Conservation (phyloP, 805 yeast species). For the Ogataea corticis region DNA sequence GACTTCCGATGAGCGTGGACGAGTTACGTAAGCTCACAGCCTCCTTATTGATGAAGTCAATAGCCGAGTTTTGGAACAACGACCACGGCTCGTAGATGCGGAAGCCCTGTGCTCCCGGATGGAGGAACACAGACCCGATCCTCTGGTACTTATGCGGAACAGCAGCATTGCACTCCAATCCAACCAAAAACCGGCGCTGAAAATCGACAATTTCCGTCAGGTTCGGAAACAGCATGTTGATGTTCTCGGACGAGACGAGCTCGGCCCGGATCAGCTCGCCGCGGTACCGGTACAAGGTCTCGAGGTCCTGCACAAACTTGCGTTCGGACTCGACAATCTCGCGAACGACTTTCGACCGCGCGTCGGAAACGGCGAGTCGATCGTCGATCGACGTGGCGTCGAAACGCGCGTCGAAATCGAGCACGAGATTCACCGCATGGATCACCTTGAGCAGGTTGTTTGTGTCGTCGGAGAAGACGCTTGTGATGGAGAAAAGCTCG, state of each 20-base stretch:
- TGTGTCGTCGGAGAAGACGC: conserved; percentile 82
- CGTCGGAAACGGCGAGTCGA: conserved; percentile 43
- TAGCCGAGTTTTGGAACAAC: conserved; percentile 82
- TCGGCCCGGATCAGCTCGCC: conserved; percentile 66
- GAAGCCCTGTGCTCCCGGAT: conserved; percentile 77
- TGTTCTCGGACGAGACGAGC: conserved; percentile 71
- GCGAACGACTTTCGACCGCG: conserved; percentile 73
- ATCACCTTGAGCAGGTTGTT: conserved; percentile 75
- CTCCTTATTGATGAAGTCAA: conserved; percentile 72
- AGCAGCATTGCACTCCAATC: conserved; percentile 82
- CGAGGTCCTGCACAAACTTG: conserved; percentile 89
- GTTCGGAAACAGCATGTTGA: conserved; percentile 83
- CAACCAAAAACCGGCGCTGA: conserved; percentile 85
- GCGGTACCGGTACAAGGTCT: conserved; percentile 66
- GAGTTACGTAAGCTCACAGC: conserved; percentile 54
- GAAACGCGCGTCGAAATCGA: conserved; percentile 17
- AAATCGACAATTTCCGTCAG: conserved; percentile 82
- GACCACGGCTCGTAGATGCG: conserved; percentile 94
- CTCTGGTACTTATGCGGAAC: conserved; percentile 77
- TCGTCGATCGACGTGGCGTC: conserved; percentile 20
- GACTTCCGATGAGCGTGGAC: conserved; percentile 69
- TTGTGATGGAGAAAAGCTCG: conserved; percentile 83
- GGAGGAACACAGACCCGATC: conserved; percentile 85
- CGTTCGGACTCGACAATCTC: conserved; percentile 91
- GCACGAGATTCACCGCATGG: conserved; percentile 59